These are phyloP conservation scores for Penicillium rolfsii DNA, from an alignment of 2,329 filamentous ascomycete species.

Conservation along the genomic window DNA sequence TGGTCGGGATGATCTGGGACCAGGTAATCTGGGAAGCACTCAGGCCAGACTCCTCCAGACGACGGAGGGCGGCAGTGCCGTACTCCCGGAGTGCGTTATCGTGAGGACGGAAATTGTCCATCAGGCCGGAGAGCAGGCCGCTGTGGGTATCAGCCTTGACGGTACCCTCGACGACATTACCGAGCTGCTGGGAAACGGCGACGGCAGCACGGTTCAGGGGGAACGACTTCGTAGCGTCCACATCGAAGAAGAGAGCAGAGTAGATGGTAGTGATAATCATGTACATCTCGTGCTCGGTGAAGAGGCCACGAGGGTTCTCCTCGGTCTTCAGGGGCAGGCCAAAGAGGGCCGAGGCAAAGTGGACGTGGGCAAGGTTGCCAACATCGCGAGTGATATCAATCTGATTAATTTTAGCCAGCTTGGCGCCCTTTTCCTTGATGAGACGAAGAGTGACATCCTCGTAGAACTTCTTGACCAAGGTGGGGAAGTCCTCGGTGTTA, in stretches of 20 bases:
- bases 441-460: slow-evolving; percentile 64
- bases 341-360: slow-evolving; percentile 59
- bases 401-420: slow-evolving; percentile 64
- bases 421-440: slow-evolving; percentile 67
- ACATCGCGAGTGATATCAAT: slow-evolving; percentile 69
- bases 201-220: slow-evolving; percentile 62
- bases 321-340: slow-evolving; percentile 60
- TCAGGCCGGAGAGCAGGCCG: slow-evolving; percentile 59
- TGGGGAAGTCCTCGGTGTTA: slow-evolving; percentile 64
- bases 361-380: slow-evolving; percentile 59
- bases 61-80: slow-evolving; percentile 67
- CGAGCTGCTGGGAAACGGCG: slow-evolving; percentile 62
- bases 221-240: slow-evolving; percentile 69
- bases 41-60: slow-evolving; percentile 65
- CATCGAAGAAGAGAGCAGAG: slow-evolving; percentile 66
- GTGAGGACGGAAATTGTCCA: slow-evolving; percentile 54
- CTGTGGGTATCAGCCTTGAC: slow-evolving; percentile 63
- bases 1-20: slow-evolving; percentile 70
- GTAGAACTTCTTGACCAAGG: slow-evolving; percentile 69
- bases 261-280: slow-evolving; percentile 68
- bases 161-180: slow-evolving; percentile 64
- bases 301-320: slow-evolving; percentile 55
- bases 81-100: slow-evolving; percentile 63
- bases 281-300: slow-evolving; percentile 62
- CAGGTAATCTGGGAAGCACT: slow-evolving; percentile 69